Conservation (phyloP, 805 yeast species). For the Candida coleopterorum region DNA sequence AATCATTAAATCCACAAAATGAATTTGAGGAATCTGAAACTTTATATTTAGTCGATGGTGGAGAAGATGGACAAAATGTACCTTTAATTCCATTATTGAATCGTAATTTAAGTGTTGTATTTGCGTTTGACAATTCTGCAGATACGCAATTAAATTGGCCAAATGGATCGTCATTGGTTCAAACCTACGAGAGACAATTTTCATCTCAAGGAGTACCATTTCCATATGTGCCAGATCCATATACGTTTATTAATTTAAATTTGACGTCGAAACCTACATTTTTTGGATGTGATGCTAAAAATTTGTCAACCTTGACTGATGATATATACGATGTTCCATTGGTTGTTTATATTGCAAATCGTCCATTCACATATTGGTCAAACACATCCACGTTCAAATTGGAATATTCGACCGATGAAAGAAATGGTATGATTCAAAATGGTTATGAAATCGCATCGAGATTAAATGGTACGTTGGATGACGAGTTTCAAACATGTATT, state of each 20-base stretch:
- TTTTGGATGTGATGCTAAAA: constrained; percentile 74
- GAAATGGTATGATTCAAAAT: constrained; percentile 57
- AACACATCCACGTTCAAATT: constrained; percentile 73
- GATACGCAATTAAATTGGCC: constrained; percentile 25
- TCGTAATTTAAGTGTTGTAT: constrained; percentile 26
- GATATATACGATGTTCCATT: constrained; percentile 57
- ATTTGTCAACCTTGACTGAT: constrained; percentile 47
- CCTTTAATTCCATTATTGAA: constrained; percentile 33
- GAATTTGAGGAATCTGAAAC: constrained; percentile 11
- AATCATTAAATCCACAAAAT: background rate
- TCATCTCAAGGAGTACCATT: constrained; percentile 49
- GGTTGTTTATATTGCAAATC: constrained; percentile 70
- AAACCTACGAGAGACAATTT: constrained; percentile 34
- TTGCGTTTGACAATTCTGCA: constrained; percentile 37
- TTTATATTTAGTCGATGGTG: constrained; percentile 36
- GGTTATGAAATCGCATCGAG: constrained; percentile 71
- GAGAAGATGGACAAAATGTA: constrained; percentile 36
- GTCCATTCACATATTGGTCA: constrained; percentile 58
- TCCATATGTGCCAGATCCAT: constrained; percentile 75
- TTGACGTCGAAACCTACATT: constrained; percentile 69
- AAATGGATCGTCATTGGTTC: constrained; percentile 30
- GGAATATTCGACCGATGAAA: constrained; percentile 55
- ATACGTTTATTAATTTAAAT: constrained; percentile 55
- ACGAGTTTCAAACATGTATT: constrained; percentile 67
- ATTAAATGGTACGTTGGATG: constrained; percentile 61